Base-by-base conservation (phyloP, 192 early-diverging fungal species). In the Umbelopsis sp. region DNA sequence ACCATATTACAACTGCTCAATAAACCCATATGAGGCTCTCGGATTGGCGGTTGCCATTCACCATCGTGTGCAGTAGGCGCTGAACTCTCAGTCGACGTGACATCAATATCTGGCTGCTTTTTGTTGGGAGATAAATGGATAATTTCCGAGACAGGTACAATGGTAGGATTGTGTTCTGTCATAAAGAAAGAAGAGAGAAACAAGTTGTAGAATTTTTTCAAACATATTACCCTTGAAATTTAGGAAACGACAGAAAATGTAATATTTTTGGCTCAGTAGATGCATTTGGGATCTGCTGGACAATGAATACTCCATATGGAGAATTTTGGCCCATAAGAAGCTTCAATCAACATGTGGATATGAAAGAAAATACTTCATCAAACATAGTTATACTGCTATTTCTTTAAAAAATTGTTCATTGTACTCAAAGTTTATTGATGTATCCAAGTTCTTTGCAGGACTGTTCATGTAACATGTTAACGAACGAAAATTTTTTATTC, bases 21-120 rank as follows among this genome's bases (percentile, higher is more conserved):
- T 20, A 77, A 20, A 32, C 76, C 76, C 76, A 77, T 77, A 34
- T 77, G 76, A 38, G 76, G 76, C 11, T 56, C 76, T 29, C 56
- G 56, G 0, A 16, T 17, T 32, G 56, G 56, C 14, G 5, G 10
- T 62, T 62, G 56, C 56, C 56, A 62, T 12, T 20, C 47, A 17
- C 2, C 29, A 36, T 62, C 24, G 21, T 53, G 20, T 25, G 25
- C 10, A 0, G 52, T 14, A 24, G 26, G 24, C 1, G 52, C 25
- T 7, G 25, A 11, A 4, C 12, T 11, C 8, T 41, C 47, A 16
- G 47, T n/a, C 10, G 47, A 17, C 20, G 47, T 49, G 47, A 49
- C 47, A 21, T 49, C 47, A 49, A 49, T 9, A 17, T 49, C n/a
- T 49, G 47, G 20, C 10, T 16, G 47, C 14, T 49, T 16, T 49